Evolutionary conservation across 306 rosid species (phyloP).

Genomic region (Aeschynomene evenia): DNA sequence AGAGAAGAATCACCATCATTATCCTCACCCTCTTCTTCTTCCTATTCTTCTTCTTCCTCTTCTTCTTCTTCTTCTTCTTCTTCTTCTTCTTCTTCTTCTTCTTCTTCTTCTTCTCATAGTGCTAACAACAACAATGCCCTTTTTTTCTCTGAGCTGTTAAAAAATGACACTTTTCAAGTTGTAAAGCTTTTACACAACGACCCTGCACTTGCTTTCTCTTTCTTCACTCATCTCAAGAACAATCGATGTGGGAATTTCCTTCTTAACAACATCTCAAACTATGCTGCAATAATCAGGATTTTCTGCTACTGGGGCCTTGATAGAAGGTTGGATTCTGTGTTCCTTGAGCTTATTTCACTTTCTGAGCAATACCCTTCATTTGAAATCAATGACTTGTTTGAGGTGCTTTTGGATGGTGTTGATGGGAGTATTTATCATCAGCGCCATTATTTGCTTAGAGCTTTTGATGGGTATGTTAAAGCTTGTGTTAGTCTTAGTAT

Average conservation of each 20-base stretch:
- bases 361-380: conserved; percentile 32
- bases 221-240: conserved; percentile 42
- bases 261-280: conserved; percentile 50
- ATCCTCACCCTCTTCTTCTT: no score
- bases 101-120: background rate
- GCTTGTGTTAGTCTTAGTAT: conserved; percentile 51
- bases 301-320: conserved; percentile 59
- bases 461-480: conserved; percentile 59
- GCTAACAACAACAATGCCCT: background rate
- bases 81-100: no score
- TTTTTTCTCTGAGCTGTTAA: background rate
- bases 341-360: conserved; percentile 45
- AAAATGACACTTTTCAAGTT: conserved; percentile 31
- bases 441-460: conserved; percentile 32
- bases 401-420: conserved; percentile 32
- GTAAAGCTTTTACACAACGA: conserved; percentile 35
- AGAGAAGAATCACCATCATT: background rate
- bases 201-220: conserved; percentile 56
- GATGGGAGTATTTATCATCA: conserved; percentile 14
- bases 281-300: conserved; percentile 50
- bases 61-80: background rate
- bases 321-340: conserved; percentile 57
- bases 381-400: conserved; percentile 46
- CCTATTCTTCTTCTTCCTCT: background rate
- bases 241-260: conserved; percentile 34